These are phyloP conservation scores for Nigrospora osmanthi DNA, from an alignment of 2,329 filamentous ascomycete genomes.

Conservation along the genomic window DNA sequence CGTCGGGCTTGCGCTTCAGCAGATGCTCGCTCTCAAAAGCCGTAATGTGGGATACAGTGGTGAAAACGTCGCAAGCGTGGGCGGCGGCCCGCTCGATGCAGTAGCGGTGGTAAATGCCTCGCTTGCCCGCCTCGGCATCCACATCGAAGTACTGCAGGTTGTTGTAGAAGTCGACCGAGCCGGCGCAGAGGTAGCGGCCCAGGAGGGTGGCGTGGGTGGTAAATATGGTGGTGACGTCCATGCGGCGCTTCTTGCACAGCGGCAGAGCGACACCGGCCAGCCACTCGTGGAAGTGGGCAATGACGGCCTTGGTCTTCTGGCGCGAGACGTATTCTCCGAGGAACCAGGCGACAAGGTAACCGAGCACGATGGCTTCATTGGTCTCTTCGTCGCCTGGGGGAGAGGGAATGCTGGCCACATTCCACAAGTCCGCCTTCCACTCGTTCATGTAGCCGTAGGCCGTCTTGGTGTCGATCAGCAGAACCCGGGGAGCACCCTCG, in stretches of 20 bases:
- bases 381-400: slow-evolving; percentile 89
- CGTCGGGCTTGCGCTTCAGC: slow-evolving; percentile 94
- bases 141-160: slow-evolving; percentile 96
- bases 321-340: slow-evolving; percentile 95
- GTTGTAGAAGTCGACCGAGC: slow-evolving; percentile 98
- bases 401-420: slow-evolving; percentile 84
- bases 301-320: slow-evolving; percentile 84
- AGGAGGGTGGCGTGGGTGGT: slow-evolving; percentile 95
- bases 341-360: slow-evolving; percentile 96
- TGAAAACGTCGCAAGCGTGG: slow-evolving; percentile 93
- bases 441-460: slow-evolving; percentile 88
- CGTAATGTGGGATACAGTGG: slow-evolving; percentile 96
- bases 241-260: slow-evolving; percentile 84
- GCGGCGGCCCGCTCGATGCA: slow-evolving; percentile 94
- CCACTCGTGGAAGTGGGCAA: slow-evolving; percentile 99
- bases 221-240: slow-evolving; percentile 97
- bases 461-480: slow-evolving; percentile 91
- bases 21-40: slow-evolving; percentile 97
- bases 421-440: slow-evolving; percentile 97
- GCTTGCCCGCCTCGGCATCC: slow-evolving; percentile 92
- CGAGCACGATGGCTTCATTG: slow-evolving; percentile 95
- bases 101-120: slow-evolving; percentile 96
- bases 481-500: slow-evolving; percentile 85
- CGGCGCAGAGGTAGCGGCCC: slow-evolving; percentile 91
- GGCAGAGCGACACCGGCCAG: slow-evolving; percentile 89